These are phyloP conservation scores for Penicillium turbatum DNA, from an alignment of 495 filamentous ascomycete genomes.

Conservation along the genomic window DNA sequence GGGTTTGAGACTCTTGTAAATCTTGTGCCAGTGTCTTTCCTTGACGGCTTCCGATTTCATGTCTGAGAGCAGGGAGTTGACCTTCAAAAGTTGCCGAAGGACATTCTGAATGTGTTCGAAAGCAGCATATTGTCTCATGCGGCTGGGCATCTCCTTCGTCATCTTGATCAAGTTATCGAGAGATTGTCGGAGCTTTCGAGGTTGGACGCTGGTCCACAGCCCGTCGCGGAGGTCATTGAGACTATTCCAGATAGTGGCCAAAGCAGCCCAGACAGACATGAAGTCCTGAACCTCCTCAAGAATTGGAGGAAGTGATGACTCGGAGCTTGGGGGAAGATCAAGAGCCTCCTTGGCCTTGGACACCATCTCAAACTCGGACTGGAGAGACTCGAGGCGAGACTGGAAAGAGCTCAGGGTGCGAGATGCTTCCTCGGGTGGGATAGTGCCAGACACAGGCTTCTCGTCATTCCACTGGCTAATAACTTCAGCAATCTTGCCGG, in stretches of 20 bases:
- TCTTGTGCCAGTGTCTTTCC: slow-evolving; percentile 94
- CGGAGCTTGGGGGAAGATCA: slow-evolving; percentile 73
- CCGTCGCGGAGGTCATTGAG: slow-evolving; percentile 88
- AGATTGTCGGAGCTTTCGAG: slow-evolving; percentile 80
- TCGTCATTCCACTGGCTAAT: slow-evolving; percentile 86
- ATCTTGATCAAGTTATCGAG: slow-evolving; percentile 92
- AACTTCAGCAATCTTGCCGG: slow-evolving; percentile 78
- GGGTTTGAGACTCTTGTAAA: slow-evolving; percentile 90
- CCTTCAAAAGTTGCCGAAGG: slow-evolving; percentile 81
- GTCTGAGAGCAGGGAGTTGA: slow-evolving; percentile 80
- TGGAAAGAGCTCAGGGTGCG: slow-evolving; percentile 77
- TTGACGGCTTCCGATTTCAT: slow-evolving; percentile 96
- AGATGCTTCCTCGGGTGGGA: slow-evolving; percentile 81
- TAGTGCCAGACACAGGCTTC: slow-evolving; percentile 92
- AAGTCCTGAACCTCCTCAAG: slow-evolving; percentile 98
- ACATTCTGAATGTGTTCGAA: slow-evolving; percentile 96
- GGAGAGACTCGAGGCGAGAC: slow-evolving; percentile 70
- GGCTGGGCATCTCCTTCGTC: slow-evolving; percentile 98
- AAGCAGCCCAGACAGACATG: slow-evolving; percentile 92
- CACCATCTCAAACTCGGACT: slow-evolving; percentile 87
- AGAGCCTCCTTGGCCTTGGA: slow-evolving; percentile 94
- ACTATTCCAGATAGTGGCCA: slow-evolving; percentile 96
- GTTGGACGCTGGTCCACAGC: slow-evolving; percentile 89
- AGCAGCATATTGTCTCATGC: slow-evolving; percentile 98
- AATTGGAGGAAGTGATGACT: slow-evolving; percentile 71